Percentiles rank a stretch among this genome's conserved stretches.
Evolutionary conservation across 202 grass and related monocot genomes (phyloP).

Genomic region (Setaria italica): DNA sequence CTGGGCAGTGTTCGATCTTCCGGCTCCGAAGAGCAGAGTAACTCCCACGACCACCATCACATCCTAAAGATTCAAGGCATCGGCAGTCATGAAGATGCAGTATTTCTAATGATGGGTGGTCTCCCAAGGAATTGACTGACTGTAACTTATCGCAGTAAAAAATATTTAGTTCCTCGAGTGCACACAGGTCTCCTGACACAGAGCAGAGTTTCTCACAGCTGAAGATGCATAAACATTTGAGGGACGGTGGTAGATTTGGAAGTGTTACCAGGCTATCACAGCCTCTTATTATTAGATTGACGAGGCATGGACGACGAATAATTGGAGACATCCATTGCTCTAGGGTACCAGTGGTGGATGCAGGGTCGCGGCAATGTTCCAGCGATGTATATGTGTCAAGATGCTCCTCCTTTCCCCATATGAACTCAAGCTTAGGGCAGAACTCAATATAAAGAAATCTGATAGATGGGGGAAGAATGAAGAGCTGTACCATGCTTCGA

Average conservation of each 20-base stretch:
- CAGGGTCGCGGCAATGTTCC: neutral
- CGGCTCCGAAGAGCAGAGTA: neutral
- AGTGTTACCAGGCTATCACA: neutral
- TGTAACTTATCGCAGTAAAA: neutral
- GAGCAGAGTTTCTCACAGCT: neutral
- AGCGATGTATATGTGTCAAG: neutral
- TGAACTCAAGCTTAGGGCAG: neutral
- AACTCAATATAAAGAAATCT: too few relatives aligned
- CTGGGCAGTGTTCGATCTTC: neutral
- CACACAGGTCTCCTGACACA: neutral
- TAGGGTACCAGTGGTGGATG: neutral
- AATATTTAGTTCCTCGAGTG: neutral
- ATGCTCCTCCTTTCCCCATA: neutral
- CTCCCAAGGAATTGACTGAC: neutral
- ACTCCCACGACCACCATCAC: neutral
- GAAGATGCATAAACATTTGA: neutral
- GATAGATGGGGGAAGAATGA: too few relatives aligned
- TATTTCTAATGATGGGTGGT: neutral
- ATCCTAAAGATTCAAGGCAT: neutral
- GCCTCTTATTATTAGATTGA: accelerated
- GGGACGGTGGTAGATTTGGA: neutral
- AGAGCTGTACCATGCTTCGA: too few relatives aligned
- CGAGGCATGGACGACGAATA: neutral
- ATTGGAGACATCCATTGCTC: too few relatives aligned
- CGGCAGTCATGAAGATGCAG: too few relatives aligned